A percentile compares a stretch with the other conserved stretches of the same genome.
phyloP scores from a whole-genome alignment of 2,329 filamentous ascomycete genomes.

The Arthrobotrys megalospora region DNA sequence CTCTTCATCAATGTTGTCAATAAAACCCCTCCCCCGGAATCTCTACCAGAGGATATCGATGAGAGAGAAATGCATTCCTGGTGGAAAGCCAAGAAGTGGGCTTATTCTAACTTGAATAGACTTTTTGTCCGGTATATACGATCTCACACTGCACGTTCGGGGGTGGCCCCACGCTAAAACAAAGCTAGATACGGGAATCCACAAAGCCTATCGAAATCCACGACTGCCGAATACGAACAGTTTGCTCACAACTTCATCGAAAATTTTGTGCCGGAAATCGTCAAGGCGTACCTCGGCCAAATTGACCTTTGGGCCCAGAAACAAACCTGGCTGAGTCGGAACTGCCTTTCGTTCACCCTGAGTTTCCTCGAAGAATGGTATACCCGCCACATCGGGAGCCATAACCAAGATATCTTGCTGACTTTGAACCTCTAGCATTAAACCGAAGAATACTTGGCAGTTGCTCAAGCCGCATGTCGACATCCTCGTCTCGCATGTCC shows the following conservation, averaged over 20 bases:
- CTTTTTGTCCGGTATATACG: constrained; percentile 85
- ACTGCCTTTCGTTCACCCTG: constrained; percentile 91
- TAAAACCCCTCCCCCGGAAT: constrained; percentile 83
- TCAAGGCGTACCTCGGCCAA: constrained; percentile 93
- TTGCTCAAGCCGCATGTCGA: constrained; percentile 94
- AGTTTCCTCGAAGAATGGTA: constrained; percentile 93
- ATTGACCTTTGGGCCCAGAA: constrained; percentile 99
- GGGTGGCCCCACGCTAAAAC: constrained; percentile 63
- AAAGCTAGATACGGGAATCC: constrained; percentile 86
- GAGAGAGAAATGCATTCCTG: constrained; percentile 95
- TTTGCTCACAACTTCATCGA: constrained; percentile 92
- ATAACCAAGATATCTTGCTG: constrained; percentile 2
- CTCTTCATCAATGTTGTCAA: constrained; percentile 91
- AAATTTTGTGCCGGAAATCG: constrained; percentile 93
- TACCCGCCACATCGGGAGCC: neutral
- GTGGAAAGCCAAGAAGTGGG: constrained; percentile 99
- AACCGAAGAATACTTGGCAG: constrained; percentile 96
- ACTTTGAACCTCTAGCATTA: constrained; percentile 71
- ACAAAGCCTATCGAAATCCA: constrained; percentile 77
- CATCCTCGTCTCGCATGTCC: constrained; percentile 90
- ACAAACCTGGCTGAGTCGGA: constrained; percentile 92
- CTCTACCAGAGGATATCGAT: constrained; percentile 83
- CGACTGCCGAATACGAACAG: constrained; percentile 79
- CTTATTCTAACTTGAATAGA: constrained; percentile 96
- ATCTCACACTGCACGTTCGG: constrained; percentile 36